These are phyloP conservation scores for Usnea hakonensis DNA, from an alignment of 495 filamentous ascomycete genomes.

Conservation along the genomic window DNA sequence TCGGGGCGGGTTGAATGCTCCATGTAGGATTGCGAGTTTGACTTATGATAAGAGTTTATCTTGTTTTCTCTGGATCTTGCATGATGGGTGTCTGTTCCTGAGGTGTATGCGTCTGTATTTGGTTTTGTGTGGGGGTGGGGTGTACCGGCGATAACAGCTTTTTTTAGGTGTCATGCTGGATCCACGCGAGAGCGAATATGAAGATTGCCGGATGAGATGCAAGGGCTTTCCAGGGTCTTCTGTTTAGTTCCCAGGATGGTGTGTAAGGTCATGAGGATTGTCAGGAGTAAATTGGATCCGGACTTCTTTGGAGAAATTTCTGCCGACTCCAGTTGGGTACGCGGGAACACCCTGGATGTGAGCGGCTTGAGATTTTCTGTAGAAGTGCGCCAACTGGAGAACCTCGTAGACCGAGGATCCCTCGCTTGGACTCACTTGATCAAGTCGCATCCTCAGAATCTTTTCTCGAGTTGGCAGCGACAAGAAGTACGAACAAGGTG, in stretches of 20 bases:
- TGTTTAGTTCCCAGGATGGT: background rate
- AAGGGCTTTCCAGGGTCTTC: background rate
- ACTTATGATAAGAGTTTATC: too few relatives aligned
- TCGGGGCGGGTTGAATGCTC: too few relatives aligned
- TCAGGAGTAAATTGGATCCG: background rate
- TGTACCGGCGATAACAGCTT: background rate
- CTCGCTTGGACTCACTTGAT: background rate
- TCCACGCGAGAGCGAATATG: background rate
- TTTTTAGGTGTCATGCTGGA: background rate
- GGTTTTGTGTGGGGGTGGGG: too few relatives aligned
- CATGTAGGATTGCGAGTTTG: too few relatives aligned
- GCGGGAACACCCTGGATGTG: background rate
- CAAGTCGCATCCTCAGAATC: background rate
- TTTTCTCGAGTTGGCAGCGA: slow-evolving; percentile 10
- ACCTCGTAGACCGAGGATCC: background rate
- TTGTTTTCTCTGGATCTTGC: too few relatives aligned
- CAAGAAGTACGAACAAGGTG: slow-evolving; percentile 16
- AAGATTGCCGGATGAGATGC: background rate
- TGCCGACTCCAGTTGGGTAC: too few relatives aligned
- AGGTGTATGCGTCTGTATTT: background rate
- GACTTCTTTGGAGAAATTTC: background rate
- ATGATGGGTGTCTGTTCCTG: slow-evolving; percentile 4
- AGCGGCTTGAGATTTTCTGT: background rate
- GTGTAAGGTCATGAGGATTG: background rate
- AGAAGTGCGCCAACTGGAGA: too few relatives aligned